phyloP scores from a whole-genome alignment of 2,329 filamentous ascomycete genomes.

The Hymenoscyphus fraxineus region DNA sequence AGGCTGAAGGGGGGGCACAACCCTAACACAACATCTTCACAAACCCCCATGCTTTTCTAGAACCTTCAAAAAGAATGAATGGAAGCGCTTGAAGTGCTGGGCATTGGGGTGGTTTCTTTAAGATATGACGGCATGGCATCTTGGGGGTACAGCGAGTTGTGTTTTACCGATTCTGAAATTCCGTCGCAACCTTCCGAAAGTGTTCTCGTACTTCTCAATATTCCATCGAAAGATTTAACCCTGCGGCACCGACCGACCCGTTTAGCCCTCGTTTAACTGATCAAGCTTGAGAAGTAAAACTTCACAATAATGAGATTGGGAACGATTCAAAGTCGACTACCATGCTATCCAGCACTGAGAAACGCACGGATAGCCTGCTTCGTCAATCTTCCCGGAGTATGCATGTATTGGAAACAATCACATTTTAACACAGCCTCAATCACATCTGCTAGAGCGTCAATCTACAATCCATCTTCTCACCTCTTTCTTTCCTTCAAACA shows the following conservation, averaged over 20 bases:
- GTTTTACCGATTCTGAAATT: neutral
- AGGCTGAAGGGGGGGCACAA: neutral
- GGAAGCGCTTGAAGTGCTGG: neutral
- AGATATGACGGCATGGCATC: neutral
- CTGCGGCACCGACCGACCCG: neutral
- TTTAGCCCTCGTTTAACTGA: neutral
- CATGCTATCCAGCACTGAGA: neutral
- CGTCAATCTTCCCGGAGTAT: neutral
- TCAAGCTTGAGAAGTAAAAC: neutral
- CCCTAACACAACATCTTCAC: neutral
- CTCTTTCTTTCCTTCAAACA: neutral
- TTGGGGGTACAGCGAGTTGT: neutral
- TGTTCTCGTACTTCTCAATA: neutral
- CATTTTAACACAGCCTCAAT: neutral
- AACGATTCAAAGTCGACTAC: neutral
- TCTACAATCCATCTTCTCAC: neutral
- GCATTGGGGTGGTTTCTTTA: neutral
- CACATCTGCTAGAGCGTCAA: neutral
- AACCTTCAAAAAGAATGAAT: neutral
- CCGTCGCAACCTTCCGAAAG: neutral
- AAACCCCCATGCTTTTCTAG: conserved; percentile 1
- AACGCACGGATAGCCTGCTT: neutral
- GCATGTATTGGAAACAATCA: neutral
- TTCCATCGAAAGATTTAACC: neutral
- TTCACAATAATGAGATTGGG: neutral